Conservation (phyloP, 2,329 filamentous ascomycete species). For the Fusarium keratoplasticum region DNA sequence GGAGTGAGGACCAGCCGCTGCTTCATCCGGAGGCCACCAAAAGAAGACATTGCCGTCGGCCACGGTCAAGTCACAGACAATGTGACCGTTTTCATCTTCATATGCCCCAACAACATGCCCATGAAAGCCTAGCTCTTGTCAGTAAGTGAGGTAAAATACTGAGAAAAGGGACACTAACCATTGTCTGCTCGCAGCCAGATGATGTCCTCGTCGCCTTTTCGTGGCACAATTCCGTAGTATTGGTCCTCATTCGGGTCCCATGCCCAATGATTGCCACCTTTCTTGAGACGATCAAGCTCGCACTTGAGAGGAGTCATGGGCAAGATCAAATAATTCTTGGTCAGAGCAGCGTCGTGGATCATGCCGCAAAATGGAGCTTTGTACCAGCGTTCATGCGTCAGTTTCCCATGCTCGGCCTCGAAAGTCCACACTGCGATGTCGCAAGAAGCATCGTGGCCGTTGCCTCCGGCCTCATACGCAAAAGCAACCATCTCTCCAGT, state of each 20-base stretch:
- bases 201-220: slow-evolving; percentile 9
- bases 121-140: slow-evolving; percentile 12
- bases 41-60: slow-evolving; percentile 28
- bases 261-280: slow-evolving; percentile 15
- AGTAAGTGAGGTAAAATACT: not conserved
- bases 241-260: slow-evolving; percentile 15
- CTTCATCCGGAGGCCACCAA: slow-evolving; percentile 9
- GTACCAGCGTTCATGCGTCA: slow-evolving; percentile 10
- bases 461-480: slow-evolving; percentile 9
- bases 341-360: slow-evolving; percentile 21
- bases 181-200: slow-evolving; percentile 16
- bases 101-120: slow-evolving; percentile 24
- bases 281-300: not conserved
- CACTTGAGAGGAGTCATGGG: slow-evolving; percentile 18
- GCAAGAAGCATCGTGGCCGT: slow-evolving; percentile 6
- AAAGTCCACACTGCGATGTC: slow-evolving; percentile 10
- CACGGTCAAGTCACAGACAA: slow-evolving; percentile 17
- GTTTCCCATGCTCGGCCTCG: not conserved
- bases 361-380: slow-evolving; percentile 20
- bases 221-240: slow-evolving; percentile 9
- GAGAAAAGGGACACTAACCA: not conserved
- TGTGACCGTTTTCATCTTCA: slow-evolving; percentile 18
- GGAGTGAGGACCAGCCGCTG: not conserved
- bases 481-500: slow-evolving; percentile 12
- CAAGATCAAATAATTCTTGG: slow-evolving; percentile 19